phyloP scores from a whole-genome alignment of 805 yeast genomes.

The Barnettozyma californica region DNA sequence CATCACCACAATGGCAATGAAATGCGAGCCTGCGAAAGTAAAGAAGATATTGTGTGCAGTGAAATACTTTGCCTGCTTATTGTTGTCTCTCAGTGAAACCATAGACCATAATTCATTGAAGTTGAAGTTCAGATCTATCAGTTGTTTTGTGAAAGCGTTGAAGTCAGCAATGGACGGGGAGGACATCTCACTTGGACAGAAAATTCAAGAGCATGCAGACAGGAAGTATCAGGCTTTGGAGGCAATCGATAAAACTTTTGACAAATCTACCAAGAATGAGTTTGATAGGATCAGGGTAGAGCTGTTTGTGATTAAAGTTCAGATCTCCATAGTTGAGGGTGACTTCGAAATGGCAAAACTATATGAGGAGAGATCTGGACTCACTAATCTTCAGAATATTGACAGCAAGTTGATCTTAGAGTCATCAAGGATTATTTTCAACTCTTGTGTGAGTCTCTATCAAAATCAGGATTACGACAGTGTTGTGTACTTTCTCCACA shows the following conservation, averaged over 20 bases:
- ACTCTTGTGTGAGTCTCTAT: conserved; percentile 24
- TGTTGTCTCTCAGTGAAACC: conserved; percentile 29
- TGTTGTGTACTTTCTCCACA: conserved; percentile 17
- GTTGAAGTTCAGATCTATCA: conserved; percentile 26
- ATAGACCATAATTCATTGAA: conserved; percentile 18
- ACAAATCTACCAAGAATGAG: conserved; percentile 2
- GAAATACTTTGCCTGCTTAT: conserved; percentile 26
- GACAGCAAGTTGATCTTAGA: conserved; percentile 24
- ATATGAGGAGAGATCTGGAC: conserved; percentile 28
- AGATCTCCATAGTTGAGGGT: conserved; percentile 24
- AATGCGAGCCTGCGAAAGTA: conserved; percentile 11
- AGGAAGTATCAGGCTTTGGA: conserved; percentile 22
- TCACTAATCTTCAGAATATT: conserved; percentile 13
- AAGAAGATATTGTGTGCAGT: conserved; percentile 14
- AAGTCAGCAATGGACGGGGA: conserved; percentile 26
- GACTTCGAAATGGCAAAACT: conserved; percentile 33
- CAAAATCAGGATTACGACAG: conserved; percentile 9
- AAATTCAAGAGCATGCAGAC: conserved; percentile 29
- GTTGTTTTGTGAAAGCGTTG: conserved; percentile 27
- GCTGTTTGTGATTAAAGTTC: conserved; percentile 29
- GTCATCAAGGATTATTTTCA: conserved; percentile 30
- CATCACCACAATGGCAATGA: conserved; percentile 25
- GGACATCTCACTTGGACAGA: conserved; percentile 14
- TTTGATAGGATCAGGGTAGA: conserved; percentile 25
- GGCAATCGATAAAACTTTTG: conserved; percentile 7